Evolutionary conservation across 805 yeast species (phyloP), one percentile per base, ranked within the genome.

Genomic region (Myxozyma sirexii): DNA sequence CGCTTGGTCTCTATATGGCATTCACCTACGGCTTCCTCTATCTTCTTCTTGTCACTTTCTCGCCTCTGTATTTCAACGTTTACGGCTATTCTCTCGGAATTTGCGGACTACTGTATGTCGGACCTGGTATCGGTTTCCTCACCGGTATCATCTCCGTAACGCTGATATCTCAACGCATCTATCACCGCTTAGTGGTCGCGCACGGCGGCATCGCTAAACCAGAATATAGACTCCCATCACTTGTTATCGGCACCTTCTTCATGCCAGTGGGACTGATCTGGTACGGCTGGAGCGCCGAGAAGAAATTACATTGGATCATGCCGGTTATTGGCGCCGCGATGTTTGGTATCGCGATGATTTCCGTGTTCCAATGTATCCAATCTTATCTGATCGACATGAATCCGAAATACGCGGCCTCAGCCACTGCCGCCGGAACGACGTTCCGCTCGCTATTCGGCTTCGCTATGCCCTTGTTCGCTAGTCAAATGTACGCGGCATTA

Each of bases 401-500:
- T 69, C 83, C 87, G 31, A 75, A 82, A 56, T 84, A 80, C 66
- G 82, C 90, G 0, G 91, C 91, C 71, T 92, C 93, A 23, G 90
- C 93, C 51, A 74, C 84, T 27, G 80, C 82, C 24, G 87, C 90
- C 19, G 96, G 96, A 0, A 90, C 75, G 87, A 88, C 72, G 76
- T 90, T 69, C 74, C 86, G 62, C 81, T 96, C 76, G 88, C 88
- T 71, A 67, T 85, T 39, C 71, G 88, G 65, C 88, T 94, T 15
- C 7, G 88, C 85, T 23, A 86, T 91, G 79, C 97, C 97, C 57
- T 77, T 91, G 59, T 90, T 91, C 75, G 88, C 91, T 1, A 81
- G 84, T 17, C 96, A 89, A 74, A 88, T 91, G 96, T 86, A 87
- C 75, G 71, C 79, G 17, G 84, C 79, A 41, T 76, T 91, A 68